A percentile compares a stretch with the other conserved stretches of the same genome.
phyloP scores from a whole-genome alignment of 2,329 filamentous ascomycete genomes.

The Pseudogymnoascus sp. region DNA sequence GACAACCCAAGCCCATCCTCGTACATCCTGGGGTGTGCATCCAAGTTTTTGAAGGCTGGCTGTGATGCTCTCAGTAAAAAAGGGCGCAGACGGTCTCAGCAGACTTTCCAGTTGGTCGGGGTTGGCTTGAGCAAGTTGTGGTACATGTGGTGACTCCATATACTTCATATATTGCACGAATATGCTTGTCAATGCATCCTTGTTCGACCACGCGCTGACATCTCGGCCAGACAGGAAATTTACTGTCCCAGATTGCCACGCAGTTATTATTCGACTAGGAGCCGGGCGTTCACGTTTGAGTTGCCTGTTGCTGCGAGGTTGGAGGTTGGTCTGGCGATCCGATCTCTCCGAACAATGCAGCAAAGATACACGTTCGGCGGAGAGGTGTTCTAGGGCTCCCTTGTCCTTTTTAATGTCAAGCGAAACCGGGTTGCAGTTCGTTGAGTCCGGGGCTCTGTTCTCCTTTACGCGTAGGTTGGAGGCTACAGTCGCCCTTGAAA shows the following conservation, averaged over 20 bases:
- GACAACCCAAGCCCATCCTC: conserved; percentile 25
- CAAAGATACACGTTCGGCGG: not conserved
- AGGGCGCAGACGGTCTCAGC: not conserved
- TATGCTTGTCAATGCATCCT: not conserved
- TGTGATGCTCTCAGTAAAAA: not conserved
- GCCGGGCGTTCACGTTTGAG: not conserved
- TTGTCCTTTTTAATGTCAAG: not conserved
- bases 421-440: not conserved
- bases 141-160: not conserved
- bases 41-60: conserved; percentile 14
- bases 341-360: not conserved
- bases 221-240: not conserved
- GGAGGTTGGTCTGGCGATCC: not conserved
- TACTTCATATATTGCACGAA: not conserved
- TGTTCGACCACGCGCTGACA: not conserved
- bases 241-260: not conserved
- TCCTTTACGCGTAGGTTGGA: not conserved
- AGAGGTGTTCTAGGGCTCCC: not conserved
- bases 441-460: no score
- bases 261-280: not conserved
- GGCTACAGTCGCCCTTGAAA: not conserved
- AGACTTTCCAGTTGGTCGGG: not conserved
- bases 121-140: not conserved
- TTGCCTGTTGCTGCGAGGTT: not conserved
- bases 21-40: conserved; percentile 20